Evolutionary conservation across 169 alveolate genomes (phyloP), one percentile per base, ranked within the genome.

Genomic region (Cryptosporidium andersoni): DNA sequence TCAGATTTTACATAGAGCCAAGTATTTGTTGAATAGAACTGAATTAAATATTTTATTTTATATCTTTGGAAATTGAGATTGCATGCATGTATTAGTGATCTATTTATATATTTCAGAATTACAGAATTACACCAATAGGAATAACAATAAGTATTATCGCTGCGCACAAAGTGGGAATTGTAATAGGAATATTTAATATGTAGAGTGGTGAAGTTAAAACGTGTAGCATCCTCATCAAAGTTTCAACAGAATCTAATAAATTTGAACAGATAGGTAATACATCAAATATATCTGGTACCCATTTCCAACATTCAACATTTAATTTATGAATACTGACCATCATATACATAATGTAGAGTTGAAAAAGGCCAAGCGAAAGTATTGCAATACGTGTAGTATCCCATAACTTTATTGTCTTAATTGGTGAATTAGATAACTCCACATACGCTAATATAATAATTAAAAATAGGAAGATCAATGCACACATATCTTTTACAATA

Each of bases 271-370:
- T 74, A 6, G 85, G 85, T 12, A 74, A 68, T 8, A 74, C 60
- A 16, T 74, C 85, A 49, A 58, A 74, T n/a, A 74, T 63, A 25
- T 74, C 85, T 3, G 85, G 85, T 2, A 74, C 85, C 85, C 85
- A 74, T 12, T 58, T 55, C 85, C 85, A 74, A 49, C 55, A 74
- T 48, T 74, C 85, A 42, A 74, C 11, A 56, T 66, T 74, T 25
- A 56, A 25, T 6, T 36, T 74, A 25, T 74, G 67, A 8, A 74
- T 60, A 9, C 60, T 63, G n/a, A 74, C 74, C 85, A 74, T 74
- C 7, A 74, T 12, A 36, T 74, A 34, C 49, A 74, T 74, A 8
- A 34, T 74, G 40, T 74, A 74, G 25, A 74, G 14, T 4, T 58
- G 52, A 9, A 63, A 37, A 0, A 52, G 49, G 1, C 67, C 25